Evolutionary conservation across 495 filamentous ascomycete species (phyloP).

Genomic region (Bacidia gigantensis): DNA sequence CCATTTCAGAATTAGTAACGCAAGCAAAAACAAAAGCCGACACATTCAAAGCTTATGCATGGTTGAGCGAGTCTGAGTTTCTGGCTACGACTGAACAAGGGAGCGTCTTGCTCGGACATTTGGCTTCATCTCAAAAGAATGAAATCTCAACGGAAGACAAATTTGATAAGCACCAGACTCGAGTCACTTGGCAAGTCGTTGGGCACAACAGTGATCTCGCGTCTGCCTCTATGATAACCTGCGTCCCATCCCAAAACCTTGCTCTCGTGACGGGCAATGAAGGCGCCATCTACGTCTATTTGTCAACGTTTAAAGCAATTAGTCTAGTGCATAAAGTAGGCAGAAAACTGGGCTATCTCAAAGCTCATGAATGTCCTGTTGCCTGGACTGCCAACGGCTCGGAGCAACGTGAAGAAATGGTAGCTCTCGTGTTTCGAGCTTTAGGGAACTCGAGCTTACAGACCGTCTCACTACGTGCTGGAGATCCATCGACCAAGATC

Average conservation of each 20-base stretch:
- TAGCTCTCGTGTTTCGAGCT: neutral
- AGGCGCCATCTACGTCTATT: conserved; percentile 39
- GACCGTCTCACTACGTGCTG: neutral
- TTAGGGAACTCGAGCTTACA: neutral
- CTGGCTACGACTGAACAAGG: conserved; percentile 48
- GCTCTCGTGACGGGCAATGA: conserved; percentile 40
- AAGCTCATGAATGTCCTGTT: conserved; percentile 15
- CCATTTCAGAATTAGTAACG: too few relatives aligned
- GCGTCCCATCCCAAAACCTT: conserved; percentile 19
- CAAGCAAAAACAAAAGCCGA: too few relatives aligned
- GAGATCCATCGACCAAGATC: too few relatives aligned
- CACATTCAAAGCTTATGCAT: conserved; percentile 48
- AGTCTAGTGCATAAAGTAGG: conserved; percentile 21
- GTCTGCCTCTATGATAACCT: conserved; percentile 31
- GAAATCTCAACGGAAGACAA: neutral
- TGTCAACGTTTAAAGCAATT: conserved; percentile 13
- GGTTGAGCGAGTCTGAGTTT: conserved; percentile 42
- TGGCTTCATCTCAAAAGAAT: neutral
- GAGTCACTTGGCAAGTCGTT: conserved; percentile 6
- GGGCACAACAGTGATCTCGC: conserved; percentile 21
- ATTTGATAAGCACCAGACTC: neutral
- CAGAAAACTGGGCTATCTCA: conserved; percentile 42
- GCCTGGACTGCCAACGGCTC: neutral
- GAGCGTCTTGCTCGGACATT: conserved; percentile 37
- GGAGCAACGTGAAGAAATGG: neutral